Evolutionary conservation across 768 basidiomycete genomes (phyloP).

Genomic region (Mycena filopes): DNA sequence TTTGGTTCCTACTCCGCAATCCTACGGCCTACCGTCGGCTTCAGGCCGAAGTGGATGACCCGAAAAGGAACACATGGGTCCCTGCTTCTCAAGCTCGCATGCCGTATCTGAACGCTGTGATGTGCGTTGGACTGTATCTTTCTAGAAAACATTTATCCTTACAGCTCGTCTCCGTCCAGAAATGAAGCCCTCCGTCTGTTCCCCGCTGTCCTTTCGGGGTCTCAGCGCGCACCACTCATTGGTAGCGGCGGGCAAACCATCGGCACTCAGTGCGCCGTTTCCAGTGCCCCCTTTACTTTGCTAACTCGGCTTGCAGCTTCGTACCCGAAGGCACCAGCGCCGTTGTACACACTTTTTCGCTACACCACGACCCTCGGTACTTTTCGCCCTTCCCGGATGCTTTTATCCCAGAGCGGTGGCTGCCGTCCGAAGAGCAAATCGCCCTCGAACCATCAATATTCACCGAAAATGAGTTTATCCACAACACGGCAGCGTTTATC

Average conservation of each 20-base stretch:
- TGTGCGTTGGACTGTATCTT: slow-evolving; percentile 40
- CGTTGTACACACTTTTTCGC: slow-evolving; percentile 47
- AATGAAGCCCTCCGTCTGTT: slow-evolving; percentile 62
- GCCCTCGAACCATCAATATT: slow-evolving; percentile 35
- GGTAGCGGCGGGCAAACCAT: slow-evolving; percentile 50
- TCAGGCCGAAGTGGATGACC: slow-evolving; percentile 47
- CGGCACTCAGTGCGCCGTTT: slow-evolving; percentile 50
- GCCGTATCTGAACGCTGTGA: slow-evolving; percentile 49
- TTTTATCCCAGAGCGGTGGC: slow-evolving; percentile 54
- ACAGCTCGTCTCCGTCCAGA: slow-evolving; percentile 40
- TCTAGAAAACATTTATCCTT: neutral
- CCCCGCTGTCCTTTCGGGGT: slow-evolving; percentile 60
- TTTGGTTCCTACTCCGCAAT: slow-evolving; percentile 48
- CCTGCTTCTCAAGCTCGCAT: slow-evolving; percentile 43
- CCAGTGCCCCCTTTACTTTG: neutral
- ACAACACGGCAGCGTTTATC: slow-evolving; percentile 43
- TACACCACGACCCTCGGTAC: slow-evolving; percentile 52
- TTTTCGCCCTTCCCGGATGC: slow-evolving; percentile 50
- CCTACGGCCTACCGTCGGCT: slow-evolving; percentile 46
- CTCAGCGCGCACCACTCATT: slow-evolving; percentile 51
- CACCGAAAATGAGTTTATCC: slow-evolving; percentile 30
- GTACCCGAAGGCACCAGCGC: slow-evolving; percentile 54
- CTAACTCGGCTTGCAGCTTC: slow-evolving; percentile 38
- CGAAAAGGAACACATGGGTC: slow-evolving; percentile 39
- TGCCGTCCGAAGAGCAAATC: slow-evolving; percentile 35